Evolutionary conservation across 306 rosid species (phyloP).

Genomic region (Lotus japonicus): DNA sequence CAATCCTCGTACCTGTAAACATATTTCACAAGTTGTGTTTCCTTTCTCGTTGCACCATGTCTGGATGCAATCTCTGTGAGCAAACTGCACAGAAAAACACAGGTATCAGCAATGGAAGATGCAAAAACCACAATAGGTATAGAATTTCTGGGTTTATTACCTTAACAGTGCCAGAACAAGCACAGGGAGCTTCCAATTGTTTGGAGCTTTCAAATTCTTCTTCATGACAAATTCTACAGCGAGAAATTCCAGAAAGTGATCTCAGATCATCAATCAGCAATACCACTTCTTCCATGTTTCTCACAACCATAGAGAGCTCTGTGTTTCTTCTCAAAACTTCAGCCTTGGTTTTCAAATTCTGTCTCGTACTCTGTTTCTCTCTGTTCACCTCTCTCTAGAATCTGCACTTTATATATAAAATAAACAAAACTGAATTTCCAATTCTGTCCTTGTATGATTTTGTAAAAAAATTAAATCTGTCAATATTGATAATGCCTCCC

Average conservation of each 20-base stretch:
- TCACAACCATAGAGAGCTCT: neutral
- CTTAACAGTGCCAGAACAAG: constrained; percentile 96
- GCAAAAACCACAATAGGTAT: neutral
- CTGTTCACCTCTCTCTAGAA: neutral
- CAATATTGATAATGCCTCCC: neutral
- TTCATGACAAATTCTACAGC: constrained; percentile 93
- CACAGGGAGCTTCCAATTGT: constrained; percentile 85
- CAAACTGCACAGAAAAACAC: constrained; percentile 45
- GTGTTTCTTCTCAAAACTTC: neutral
- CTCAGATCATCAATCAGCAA: constrained; percentile 56
- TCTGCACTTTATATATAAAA: constrained; percentile 21
- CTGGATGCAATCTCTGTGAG: constrained; percentile 96
- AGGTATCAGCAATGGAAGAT: neutral
- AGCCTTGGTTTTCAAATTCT: constrained; percentile 22
- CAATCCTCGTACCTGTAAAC: constrained; percentile 60
- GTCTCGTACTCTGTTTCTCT: neutral
- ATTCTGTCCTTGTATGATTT: constrained; percentile 36
- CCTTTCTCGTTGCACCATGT: constrained; percentile 95
- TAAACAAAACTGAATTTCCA: constrained; percentile 22
- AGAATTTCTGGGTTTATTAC: constrained; percentile 29
- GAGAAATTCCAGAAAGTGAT: constrained; percentile 32
- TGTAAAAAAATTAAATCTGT: constrained; percentile 8
- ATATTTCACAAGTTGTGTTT: constrained; percentile 80
- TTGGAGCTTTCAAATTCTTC: constrained; percentile 62
- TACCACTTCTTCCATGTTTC: constrained; percentile 55